Percentiles rank a stretch among this genome's conserved stretches.
Conservation (phyloP, 345 rosid genomes). For the Murraya koenigii region DNA sequence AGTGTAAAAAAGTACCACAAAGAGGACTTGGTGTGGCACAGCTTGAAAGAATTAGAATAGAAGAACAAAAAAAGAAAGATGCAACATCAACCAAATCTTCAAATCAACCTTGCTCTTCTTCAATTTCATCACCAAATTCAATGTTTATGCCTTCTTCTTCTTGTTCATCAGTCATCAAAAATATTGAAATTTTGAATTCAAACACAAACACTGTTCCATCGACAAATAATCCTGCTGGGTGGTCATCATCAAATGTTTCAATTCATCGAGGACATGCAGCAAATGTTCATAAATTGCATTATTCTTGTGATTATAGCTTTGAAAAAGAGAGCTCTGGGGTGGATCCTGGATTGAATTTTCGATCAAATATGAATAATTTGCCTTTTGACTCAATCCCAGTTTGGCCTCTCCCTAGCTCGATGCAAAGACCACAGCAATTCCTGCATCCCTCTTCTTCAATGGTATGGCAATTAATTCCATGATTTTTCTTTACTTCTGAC, state of each 20-base stretch:
- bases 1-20: conserved; percentile 55
- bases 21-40: conserved; percentile 77
- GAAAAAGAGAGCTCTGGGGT: conserved; percentile 31
- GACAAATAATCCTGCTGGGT: conserved; percentile 16
- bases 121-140: conserved; percentile 24
- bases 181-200: conserved; percentile 14
- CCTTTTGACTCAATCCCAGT: conserved; percentile 31
- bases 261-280: conserved; percentile 19
- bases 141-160: conserved; percentile 23
- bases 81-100: conserved; percentile 18
- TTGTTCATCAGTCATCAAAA: conserved; percentile 13
- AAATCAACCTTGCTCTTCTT: conserved; percentile 22
- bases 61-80: conserved; percentile 49
- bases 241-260: conserved; percentile 11
- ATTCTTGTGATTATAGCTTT: conserved; percentile 17
- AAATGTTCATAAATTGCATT: conserved; percentile 25
- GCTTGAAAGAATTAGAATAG: conserved; percentile 57
- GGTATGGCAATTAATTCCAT: conserved; percentile 20
- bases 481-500: not conserved
- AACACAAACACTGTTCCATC: conserved; percentile 22
- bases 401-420: conserved; percentile 33
- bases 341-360: conserved; percentile 30
- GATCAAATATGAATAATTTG: conserved; percentile 16
- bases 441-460: conserved; percentile 33
- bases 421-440: conserved; percentile 31